Evolutionary conservation across 768 basidiomycete species (phyloP), one percentile per base, ranked within the genome.

Genomic region (Leccinum truebloodii): DNA sequence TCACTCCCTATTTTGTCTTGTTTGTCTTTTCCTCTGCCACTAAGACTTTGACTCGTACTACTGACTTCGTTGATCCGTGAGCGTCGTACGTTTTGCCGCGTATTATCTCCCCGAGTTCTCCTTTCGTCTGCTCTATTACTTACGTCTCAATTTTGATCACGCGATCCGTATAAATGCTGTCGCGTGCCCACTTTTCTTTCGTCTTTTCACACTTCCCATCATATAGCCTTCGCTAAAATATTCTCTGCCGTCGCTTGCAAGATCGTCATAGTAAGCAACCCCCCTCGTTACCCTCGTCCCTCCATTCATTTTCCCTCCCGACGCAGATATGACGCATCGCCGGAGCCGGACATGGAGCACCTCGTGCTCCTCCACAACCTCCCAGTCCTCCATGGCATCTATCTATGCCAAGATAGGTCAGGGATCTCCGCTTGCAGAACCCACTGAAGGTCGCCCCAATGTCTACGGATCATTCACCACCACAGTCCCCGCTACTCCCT

Each of bases 391-490:
- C 14, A 66, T 70, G 4, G 48, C 56, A 44, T 71, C 57, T 58
- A 72, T 62, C 62, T 70, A 65, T 49, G 58, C 55, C 12, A 62
- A 39, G 67, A 69, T 70, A 46, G 63, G 39, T 49, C 74, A 62
- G 53, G 55, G 32, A 49, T 67, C 65, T 59, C 61, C 54, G 24
- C 73, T 37, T 35, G 66, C 73, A 24, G 64, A 67, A 28, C 69
- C 62, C 63, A 59, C 54, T n/a, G 54, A 69, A 35, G 73, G 73
- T 12, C 50, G 57, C 28, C 54, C 71, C 8, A 67, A 70, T 34
- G 73, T 70, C 34, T 66, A 69, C 44, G 79, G 78, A 35, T 76
- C 80, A 10, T 81, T 81, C 54, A 72, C 77, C 1, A 76, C 78
- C 0, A 80, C 78, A 0, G 56, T 63, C 18, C 68, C 76, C n/a